Evolutionary conservation across 1,139 yeast genomes (phyloP), one percentile per base, ranked within the genome.

Genomic region (Lodderomyces beijingensis): DNA sequence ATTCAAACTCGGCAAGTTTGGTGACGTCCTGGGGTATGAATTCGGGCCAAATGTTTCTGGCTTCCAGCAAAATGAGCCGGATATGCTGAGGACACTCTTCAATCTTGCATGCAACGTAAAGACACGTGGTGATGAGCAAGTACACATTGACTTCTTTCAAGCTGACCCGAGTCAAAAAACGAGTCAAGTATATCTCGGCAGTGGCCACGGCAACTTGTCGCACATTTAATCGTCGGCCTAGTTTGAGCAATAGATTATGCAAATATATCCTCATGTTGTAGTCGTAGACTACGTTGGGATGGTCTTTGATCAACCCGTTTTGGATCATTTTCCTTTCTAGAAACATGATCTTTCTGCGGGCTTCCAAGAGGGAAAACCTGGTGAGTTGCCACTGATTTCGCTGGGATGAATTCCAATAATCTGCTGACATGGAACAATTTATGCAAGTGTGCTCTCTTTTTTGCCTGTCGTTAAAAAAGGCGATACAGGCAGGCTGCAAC

Each of bases 81-180:
- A 91, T 88, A 52, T 91, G 96, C 51, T 85, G 95, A 1, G 98
- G 97, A 47, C 88, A 82, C 54, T 91, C 98, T 54, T 91, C 97
- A 23, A 88, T 83, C 52, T 91, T 91, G 60, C 96, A 84, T 0
- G 96, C 91, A 30, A 91, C 73, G 50, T 91, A 91, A 4, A 89
- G 68, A 47, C 95, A 81, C 0, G 97, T 80, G 0, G 97, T 79
- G 5, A 87, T 81, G 42, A 89, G 58, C 33, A 88, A 61, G 50
- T 88, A 89, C 1, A 84, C 66, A 50, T 91, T 91, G 38, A 89
- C 74, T 52, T 91, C 98, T 42, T 81, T 76, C 21, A 87, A 59
- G 18, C 88, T 78, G 0, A 80, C 93, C 33, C 74, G 68, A 2
- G 87, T 72, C 29, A 88, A 62, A 49, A 89, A 87, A 31, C 97